phyloP scores from a whole-genome alignment of 73 alveolate genomes.

The Blepharisma japonicum region DNA sequence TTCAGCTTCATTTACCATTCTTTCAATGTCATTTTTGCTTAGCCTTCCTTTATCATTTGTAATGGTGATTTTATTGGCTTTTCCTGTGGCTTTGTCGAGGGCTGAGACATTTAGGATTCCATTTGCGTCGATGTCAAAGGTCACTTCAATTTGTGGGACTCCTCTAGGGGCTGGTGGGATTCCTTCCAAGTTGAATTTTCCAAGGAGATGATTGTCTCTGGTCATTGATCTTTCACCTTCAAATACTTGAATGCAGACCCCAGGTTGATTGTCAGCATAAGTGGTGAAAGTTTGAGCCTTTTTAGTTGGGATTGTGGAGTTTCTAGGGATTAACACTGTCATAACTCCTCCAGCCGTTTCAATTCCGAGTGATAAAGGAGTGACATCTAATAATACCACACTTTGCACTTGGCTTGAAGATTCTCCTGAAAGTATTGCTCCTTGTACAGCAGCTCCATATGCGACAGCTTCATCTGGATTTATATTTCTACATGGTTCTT shows the following conservation, averaged over 20 bases:
- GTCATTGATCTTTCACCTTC: conserved; percentile 97
- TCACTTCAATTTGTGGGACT: conserved; percentile 87
- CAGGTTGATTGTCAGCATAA: conserved; percentile 97
- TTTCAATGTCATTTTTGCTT: conserved; percentile 67
- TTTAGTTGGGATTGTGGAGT: conserved; percentile 94
- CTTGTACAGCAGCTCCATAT: conserved; percentile 84
- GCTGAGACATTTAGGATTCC: conserved; percentile 82
- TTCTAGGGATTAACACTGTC: conserved; percentile 95
- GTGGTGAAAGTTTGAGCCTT: conserved; percentile 88
- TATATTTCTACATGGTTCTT: conserved; percentile 77
- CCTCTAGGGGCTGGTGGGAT: conserved; percentile 98
- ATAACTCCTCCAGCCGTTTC: conserved; percentile 99
- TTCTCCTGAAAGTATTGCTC: conserved; percentile 65
- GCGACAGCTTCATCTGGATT: conserved; percentile 99
- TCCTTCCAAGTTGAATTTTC: conserved; percentile 89
- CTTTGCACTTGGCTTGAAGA: conserved; percentile 45
- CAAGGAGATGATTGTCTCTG: conserved; percentile 93
- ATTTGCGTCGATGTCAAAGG: conserved; percentile 87
- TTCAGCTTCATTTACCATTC: conserved; percentile 84
- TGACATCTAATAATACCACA: conserved; percentile 48
- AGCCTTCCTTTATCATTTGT: conserved; percentile 97
- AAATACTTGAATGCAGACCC: conserved; percentile 89
- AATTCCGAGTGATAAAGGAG: conserved; percentile 96
- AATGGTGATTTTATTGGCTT: conserved; percentile 85
- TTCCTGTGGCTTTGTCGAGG: conserved; percentile 71